Evolutionary conservation across 2,329 filamentous ascomycete genomes (phyloP).

Genomic region (Endothia cerciana): DNA sequence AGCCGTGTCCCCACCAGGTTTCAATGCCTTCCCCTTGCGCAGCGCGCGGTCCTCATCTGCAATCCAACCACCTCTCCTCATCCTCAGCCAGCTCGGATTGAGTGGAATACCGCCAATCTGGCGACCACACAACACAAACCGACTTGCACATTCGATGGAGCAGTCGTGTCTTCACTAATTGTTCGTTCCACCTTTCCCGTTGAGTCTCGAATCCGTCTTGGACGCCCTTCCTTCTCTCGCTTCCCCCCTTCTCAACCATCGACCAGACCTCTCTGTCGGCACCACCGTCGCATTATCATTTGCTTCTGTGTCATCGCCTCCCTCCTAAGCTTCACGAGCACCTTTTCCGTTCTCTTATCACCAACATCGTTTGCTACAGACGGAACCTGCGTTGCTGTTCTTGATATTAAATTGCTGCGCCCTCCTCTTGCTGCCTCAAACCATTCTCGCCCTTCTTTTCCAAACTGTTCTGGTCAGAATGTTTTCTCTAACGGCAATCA

Average conservation of each 20-base stretch:
- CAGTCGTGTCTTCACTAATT: conserved; percentile 27
- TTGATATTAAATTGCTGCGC: conserved; percentile 27
- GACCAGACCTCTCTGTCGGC: conserved; percentile 22
- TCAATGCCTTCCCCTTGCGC: conserved; percentile 3
- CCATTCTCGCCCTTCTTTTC: conserved; percentile 28
- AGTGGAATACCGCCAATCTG: conserved; percentile 24
- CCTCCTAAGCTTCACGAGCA: conserved; percentile 34
- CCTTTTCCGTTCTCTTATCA: conserved; percentile 23
- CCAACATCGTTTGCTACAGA: conserved; percentile 29
- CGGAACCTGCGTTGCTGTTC: conserved; percentile 25
- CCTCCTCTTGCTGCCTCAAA: conserved; percentile 21
- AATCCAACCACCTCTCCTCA: conserved; percentile 17
- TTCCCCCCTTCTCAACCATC: conserved; percentile 29
- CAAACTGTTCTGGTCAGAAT: conserved; percentile 42
- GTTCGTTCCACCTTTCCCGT: conserved; percentile 33
- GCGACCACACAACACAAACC: conserved; percentile 20
- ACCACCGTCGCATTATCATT: conserved; percentile 37
- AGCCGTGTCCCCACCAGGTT: conserved; percentile 10
- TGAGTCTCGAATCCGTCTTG: conserved; percentile 25
- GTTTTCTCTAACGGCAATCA: conserved; percentile 60
- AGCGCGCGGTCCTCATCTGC: neutral
- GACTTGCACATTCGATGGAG: conserved; percentile 24
- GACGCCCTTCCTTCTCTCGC: conserved; percentile 27
- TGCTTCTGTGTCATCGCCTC: conserved; percentile 50
- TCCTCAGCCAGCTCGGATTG: conserved; percentile 20